Evolutionary conservation across 768 basidiomycete species (phyloP), one percentile per base, ranked within the genome.

Genomic region (Obba rivulosa): DNA sequence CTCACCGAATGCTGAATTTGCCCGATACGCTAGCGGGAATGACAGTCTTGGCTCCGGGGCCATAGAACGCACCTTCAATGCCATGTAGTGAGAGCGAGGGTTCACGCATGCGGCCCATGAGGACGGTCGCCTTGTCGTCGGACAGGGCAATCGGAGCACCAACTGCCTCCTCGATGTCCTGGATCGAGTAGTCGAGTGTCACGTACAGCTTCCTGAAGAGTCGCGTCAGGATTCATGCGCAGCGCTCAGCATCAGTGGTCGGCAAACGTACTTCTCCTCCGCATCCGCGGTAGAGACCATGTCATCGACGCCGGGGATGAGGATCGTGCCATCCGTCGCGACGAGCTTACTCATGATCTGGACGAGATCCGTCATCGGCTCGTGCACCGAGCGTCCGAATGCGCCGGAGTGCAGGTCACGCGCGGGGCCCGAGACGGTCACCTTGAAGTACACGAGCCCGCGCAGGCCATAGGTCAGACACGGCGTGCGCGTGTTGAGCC

Each of bases 291-390:
- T 75, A 0, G 79, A 74, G 3, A 96, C 89, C 73, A 90, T 81
- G 34, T 92, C 88, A 41, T 90, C 85, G 45, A 97, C 77, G 2
- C 93, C 93, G 0, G 92, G 91, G 39, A 98, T 72, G 42, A 94
- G 77, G 57, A 98, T 96, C 38, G 80, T 74, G n/a, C 92, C 93
- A 39, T 77, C 61, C 3, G 78, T 72, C 38, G 79, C 78, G 46
- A 96, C 93, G 39, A 97, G 87, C 56, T 81, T 91, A 59, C 84
- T 80, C 79, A 97, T 82, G 54, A 97, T 70, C 39, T 68, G 62
- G 62, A 96, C 74, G 43, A 96, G 81, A 62, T 95, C 94, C 0
- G 91, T 94, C 94, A 97, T 95, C 13, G 94, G 93, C 65, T 88
- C 87, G 60, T 90, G 84, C 18, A 91, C 87, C 25, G 79, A 82